Evolutionary conservation across 805 yeast species (phyloP), one percentile per base, ranked within the genome.

Genomic region (Ogataea kodamae): DNA sequence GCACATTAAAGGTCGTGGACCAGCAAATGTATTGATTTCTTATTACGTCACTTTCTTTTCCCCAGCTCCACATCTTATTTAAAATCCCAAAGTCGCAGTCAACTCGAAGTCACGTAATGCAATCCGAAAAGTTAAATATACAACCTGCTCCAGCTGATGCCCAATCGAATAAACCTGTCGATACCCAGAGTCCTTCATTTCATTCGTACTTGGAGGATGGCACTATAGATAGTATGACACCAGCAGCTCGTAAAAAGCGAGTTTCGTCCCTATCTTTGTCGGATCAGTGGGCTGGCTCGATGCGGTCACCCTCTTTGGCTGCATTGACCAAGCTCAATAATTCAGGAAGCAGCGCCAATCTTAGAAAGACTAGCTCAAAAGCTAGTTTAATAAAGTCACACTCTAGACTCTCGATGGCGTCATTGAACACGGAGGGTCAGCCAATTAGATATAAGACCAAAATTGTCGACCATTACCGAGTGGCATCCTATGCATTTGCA

Each of bases 401-500:
- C 8, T 54, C 61, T 2, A 47, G 48, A 27, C 26, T 55, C 10
- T 54, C 60, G 18, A 48, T 51, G 53, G 31, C 42, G 10, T 46
- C 55, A 6, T 25, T 46, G 16, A 34, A 35, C 15, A 44, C 52
- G 8, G 40, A 68, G 30, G 67, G 68, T 40, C 42, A 28, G 11
- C 37, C 44, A 2, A 55, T 57, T 21, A 65, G 72, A 40, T 68
- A 61, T 58, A 72, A 68, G 63, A 74, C 68, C 49, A 43, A 59
- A 4, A 70, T 76, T 11, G 69, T 82, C 45, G 84, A 80, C 52
- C 90, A 82, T 55, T 73, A 65, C 24, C 67, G 90, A 54, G 78
- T 82, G 24, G 88, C 89, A 1, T 77, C 84, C 3, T 82, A 82
- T 53, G 95, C 95, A 2, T 87, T 87, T 65, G 92, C 94, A 24